Percentiles rank a stretch among this genome's conserved stretches.
phyloP scores from a whole-genome alignment of 768 basidiomycete species.

The Panaeolus cyanescens region DNA sequence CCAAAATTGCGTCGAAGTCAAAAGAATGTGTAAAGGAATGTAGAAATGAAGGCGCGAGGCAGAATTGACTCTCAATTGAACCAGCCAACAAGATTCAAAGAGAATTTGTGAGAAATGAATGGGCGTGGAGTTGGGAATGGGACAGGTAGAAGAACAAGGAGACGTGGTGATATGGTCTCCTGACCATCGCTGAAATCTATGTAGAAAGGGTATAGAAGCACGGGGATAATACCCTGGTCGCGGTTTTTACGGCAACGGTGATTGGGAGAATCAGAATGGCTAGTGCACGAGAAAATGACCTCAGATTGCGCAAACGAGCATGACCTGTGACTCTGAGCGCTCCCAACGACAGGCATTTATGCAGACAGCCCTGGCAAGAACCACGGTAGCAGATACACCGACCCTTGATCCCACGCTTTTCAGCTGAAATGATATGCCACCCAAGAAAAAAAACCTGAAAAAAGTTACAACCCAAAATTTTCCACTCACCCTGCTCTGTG shows the following conservation, averaged over 20 bases:
- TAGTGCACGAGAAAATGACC: not conserved
- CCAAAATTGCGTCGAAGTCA: constrained; percentile 2
- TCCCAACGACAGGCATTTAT: not conserved
- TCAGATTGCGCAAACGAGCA: not conserved
- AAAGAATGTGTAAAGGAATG: constrained; percentile 15
- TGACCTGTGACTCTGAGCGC: not conserved
- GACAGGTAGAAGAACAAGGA: not conserved
- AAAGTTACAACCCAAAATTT: constrained; percentile 1
- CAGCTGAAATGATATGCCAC: not conserved
- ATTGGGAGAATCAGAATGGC: not conserved
- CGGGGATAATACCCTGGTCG: not conserved
- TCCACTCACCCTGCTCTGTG: constrained; percentile 56
- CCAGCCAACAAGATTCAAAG: constrained; percentile 12
- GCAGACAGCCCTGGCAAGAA: not conserved
- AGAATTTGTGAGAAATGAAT: constrained; percentile 4
- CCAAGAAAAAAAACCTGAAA: constrained; percentile 6
- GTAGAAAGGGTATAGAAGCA: not conserved
- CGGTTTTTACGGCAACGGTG: not conserved
- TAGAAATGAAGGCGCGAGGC: not conserved
- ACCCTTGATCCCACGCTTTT: not conserved
- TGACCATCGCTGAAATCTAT: not conserved
- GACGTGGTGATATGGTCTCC: not conserved
- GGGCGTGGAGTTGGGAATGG: not conserved
- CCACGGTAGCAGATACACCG: not conserved
- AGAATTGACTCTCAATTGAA: not conserved